These are phyloP conservation scores for Hemileccinum impolitum DNA, from an alignment of 768 basidiomycete species.

Conservation along the genomic window DNA sequence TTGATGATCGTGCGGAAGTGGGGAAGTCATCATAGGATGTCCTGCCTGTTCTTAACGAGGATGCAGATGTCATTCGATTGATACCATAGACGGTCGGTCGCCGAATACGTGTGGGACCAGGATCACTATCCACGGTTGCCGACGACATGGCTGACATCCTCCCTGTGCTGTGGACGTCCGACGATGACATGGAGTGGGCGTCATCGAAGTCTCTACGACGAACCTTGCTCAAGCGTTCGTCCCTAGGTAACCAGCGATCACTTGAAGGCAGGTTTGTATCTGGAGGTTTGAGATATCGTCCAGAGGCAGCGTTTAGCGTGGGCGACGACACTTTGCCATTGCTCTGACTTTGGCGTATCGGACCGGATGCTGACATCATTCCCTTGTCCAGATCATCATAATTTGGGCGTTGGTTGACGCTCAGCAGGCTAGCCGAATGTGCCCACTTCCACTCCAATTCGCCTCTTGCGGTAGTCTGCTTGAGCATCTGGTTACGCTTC, in stretches of 20 bases:
- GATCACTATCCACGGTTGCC: conserved; percentile 82
- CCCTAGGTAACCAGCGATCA: conserved; percentile 48
- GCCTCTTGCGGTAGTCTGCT: conserved; percentile 45
- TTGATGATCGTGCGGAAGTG: conserved; percentile 71
- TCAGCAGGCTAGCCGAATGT: conserved; percentile 41
- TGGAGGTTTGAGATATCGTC: conserved; percentile 44
- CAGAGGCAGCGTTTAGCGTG: conserved; percentile 60
- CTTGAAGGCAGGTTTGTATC: conserved; percentile 34
- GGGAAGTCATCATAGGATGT: conserved; percentile 74
- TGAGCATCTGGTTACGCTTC: conserved; percentile 77
- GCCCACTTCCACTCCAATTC: conserved; percentile 63
- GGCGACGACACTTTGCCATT: conserved; percentile 40
- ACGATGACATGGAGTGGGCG: conserved; percentile 88
- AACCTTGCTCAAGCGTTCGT: conserved; percentile 70
- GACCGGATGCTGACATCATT: conserved; percentile 57
- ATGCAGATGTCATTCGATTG: conserved; percentile 73
- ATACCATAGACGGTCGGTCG: conserved; percentile 62
- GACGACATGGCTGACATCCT: conserved; percentile 79
- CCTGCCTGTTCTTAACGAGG: conserved; percentile 54
- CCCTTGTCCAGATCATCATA: conserved; percentile 36
- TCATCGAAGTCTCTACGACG: conserved; percentile 84
- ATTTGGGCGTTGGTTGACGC: conserved; percentile 33
- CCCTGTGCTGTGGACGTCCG: conserved; percentile 73
- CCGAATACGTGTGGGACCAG: conserved; percentile 68
- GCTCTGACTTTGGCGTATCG: conserved; percentile 57